Conservation (phyloP, 2,329 filamentous ascomycete genomes). For the Ophiocordyceps camponoti-saundersi region DNA sequence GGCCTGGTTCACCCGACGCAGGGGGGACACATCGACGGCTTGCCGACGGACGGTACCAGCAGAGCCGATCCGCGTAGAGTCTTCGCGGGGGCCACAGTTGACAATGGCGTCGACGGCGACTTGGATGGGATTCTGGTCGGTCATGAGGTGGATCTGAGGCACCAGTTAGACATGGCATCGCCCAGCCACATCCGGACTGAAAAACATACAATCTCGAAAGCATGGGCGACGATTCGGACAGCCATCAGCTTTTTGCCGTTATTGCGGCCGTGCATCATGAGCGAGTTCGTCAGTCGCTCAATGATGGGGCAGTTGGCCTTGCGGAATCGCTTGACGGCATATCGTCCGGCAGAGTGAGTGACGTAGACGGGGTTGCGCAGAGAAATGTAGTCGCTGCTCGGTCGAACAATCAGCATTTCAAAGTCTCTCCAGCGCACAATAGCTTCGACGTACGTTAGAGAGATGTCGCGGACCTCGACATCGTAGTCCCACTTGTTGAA, state of each 20-base stretch:
- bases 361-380: conserved; percentile 98
- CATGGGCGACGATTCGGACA: conserved; percentile 95
- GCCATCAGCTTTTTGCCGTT: conserved; percentile 99
- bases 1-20: conserved; percentile 99
- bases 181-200: neutral
- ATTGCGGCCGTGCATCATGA: conserved; percentile 99
- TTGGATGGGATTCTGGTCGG: conserved; percentile 99
- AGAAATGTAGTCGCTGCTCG: conserved; percentile 90
- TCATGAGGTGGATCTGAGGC: conserved; percentile 94
- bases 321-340: conserved; percentile 99
- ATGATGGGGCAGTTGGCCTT: conserved; percentile 99
- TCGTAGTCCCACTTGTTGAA: conserved; percentile 98
- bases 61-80: conserved; percentile 98
- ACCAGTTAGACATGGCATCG: conserved; percentile 10
- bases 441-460: conserved; percentile 63
- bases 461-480: conserved; percentile 99
- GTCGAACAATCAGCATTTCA: conserved; percentile 13
- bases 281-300: conserved; percentile 99
- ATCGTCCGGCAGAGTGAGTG: conserved; percentile 95
- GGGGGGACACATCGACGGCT: conserved; percentile 98
- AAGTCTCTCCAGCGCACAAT: neutral
- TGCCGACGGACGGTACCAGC: conserved; percentile 99
- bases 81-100: conserved; percentile 99
- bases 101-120: conserved; percentile 98
- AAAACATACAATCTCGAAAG: conserved; percentile 89